phyloP scores from a whole-genome alignment of 192 early-diverging fungal species.

The Haplosporangium gracile region DNA sequence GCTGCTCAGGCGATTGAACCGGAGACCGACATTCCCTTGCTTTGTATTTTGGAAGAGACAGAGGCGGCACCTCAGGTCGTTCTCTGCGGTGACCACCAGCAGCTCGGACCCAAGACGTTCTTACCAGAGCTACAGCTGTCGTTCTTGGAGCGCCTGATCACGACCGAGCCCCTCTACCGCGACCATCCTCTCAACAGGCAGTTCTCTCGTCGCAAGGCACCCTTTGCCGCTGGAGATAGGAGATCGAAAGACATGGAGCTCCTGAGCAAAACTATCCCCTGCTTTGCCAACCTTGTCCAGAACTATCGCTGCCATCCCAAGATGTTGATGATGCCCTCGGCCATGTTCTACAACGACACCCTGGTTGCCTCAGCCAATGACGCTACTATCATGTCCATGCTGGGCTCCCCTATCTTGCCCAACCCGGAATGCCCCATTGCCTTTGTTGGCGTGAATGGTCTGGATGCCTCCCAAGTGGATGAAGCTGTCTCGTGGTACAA shows the following conservation, averaged over 20 bases:
- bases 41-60: constrained; percentile 50
- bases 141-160: constrained; percentile 63
- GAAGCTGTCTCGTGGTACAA: constrained; percentile 67
- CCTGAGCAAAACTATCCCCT: constrained; percentile 49
- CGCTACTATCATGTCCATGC: constrained; percentile 48
- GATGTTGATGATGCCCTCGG: constrained; percentile 66
- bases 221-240: neutral
- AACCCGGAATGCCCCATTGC: constrained; percentile 63
- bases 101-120: constrained; percentile 64
- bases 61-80: constrained; percentile 57
- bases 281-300: constrained; percentile 59
- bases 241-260: constrained; percentile 29
- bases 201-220: constrained; percentile 25
- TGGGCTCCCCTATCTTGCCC: constrained; percentile 49
- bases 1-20: constrained; percentile 70
- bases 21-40: constrained; percentile 62
- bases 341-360: constrained; percentile 63
- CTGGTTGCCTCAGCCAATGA: constrained; percentile 55
- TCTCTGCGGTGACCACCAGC: constrained; percentile 67
- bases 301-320: constrained; percentile 66
- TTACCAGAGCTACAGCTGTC: constrained; percentile 55
- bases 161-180: constrained; percentile 52
- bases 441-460: constrained; percentile 65
- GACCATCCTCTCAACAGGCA: constrained; percentile 57
- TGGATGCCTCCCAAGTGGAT: constrained; percentile 52